Conservation (phyloP, 2,329 filamentous ascomycete species). For the Stagonosporopsis chrysanthemi region DNA sequence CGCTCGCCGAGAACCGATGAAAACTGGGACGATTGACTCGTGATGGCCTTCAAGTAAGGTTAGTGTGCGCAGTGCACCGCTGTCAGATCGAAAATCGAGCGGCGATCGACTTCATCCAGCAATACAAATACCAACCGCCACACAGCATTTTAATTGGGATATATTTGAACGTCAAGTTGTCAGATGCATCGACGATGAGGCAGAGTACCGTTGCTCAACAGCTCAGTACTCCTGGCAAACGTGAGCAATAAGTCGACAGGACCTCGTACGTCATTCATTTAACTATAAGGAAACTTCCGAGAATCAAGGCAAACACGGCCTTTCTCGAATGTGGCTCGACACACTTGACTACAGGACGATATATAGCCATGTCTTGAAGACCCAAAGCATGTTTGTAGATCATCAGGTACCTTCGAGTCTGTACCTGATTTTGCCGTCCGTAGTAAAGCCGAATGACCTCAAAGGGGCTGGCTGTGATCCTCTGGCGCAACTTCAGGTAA, state of each 20-base stretch:
- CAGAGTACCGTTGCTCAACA: not conserved
- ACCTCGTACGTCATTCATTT: not conserved
- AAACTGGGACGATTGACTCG: constrained; percentile 15
- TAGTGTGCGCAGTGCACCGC: constrained; percentile 13
- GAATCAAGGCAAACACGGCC: too few species aligned
- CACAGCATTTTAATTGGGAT: not conserved
- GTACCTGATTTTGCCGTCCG: not conserved
- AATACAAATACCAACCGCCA: constrained; percentile 2
- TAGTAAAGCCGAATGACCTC: not conserved
- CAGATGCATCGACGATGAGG: not conserved
- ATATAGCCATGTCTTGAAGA: too few species aligned
- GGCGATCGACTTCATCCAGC: constrained; percentile 4
- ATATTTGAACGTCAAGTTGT: not conserved
- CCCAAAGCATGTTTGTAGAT: not conserved
- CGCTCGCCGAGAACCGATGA: constrained; percentile 4
- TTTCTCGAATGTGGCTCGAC: too few species aligned
- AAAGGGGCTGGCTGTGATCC: not conserved
- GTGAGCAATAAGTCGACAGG: not conserved
- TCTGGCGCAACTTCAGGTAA: not conserved
- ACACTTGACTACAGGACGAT: too few species aligned
- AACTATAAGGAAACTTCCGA: too few species aligned
- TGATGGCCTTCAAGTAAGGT: constrained; percentile 11
- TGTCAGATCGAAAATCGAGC: constrained; percentile 17
- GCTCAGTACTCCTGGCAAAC: not conserved
- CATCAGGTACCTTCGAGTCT: not conserved